Conservation (phyloP, 75 land plant species). For the Larix kaempferi region DNA sequence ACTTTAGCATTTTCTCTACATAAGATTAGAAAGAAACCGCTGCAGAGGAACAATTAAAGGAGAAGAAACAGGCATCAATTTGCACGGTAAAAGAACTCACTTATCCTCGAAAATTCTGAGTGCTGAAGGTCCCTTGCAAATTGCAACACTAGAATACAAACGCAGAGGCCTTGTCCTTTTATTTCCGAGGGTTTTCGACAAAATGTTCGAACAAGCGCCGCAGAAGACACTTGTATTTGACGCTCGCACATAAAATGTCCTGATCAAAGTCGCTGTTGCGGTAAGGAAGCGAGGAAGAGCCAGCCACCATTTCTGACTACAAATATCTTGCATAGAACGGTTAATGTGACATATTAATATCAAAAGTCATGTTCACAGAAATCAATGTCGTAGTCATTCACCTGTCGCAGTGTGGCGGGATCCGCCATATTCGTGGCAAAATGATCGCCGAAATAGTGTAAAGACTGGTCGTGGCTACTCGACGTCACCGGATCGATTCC, state of each 20-base stretch:
- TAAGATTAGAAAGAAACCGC: too few species aligned
- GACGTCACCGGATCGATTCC: not conserved
- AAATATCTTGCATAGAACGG: not conserved
- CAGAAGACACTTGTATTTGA: not conserved
- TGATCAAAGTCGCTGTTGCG: not conserved
- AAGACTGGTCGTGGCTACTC: not conserved
- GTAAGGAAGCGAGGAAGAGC: not conserved
- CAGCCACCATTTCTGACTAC: not conserved
- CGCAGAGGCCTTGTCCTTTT: not conserved
- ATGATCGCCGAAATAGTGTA: not conserved
- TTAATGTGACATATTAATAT: not conserved
- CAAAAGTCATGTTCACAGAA: not conserved
- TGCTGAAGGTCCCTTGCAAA: too few species aligned
- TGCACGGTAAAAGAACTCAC: not conserved
- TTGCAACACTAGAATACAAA: too few species aligned
- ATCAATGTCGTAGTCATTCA: too few species aligned
- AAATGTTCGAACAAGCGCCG: not conserved
- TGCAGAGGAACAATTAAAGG: not conserved
- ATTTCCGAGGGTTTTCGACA: not conserved
- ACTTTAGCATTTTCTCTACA: too few species aligned
- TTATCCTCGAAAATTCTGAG: not conserved
- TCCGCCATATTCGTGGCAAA: not conserved
- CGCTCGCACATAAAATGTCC: not conserved
- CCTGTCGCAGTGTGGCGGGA: too few species aligned
- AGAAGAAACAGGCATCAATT: not conserved